A percentile compares a stretch with the other conserved stretches of the same genome.
phyloP scores from a whole-genome alignment of 768 basidiomycete species.

The Leccinum fibrillosum region DNA sequence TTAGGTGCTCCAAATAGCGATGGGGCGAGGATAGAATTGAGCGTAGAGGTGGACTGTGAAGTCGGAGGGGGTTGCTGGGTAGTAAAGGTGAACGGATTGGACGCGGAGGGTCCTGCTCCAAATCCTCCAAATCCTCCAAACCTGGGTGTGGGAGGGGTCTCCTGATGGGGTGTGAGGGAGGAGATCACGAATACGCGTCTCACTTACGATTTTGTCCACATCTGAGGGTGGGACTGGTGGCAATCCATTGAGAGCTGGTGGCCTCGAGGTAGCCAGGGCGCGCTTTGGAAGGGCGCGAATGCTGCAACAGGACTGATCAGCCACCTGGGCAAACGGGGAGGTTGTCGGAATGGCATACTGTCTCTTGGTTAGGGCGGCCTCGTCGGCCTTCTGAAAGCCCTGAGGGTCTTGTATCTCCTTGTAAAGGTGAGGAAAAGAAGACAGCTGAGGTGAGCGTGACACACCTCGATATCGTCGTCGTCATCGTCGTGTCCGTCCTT shows the following conservation, averaged over 20 bases:
- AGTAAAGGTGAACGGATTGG: slow-evolving; percentile 41
- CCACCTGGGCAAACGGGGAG: background rate
- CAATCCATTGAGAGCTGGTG: slow-evolving; percentile 23
- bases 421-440: slow-evolving; percentile 5
- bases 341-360: slow-evolving; percentile 41
- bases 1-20: slow-evolving; percentile 1
- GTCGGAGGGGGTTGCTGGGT: slow-evolving; percentile 22
- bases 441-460: background rate
- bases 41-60: slow-evolving; percentile 12
- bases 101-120: slow-evolving; percentile 32
- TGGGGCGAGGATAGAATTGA: slow-evolving; percentile 25
- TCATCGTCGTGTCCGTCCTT: slow-evolving; percentile 47
- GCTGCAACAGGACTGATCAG: slow-evolving; percentile 34
- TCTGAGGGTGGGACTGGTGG: slow-evolving; percentile 25
- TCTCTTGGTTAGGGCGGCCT: slow-evolving; percentile 50
- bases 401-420: slow-evolving; percentile 42
- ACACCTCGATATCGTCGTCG: slow-evolving; percentile 35
- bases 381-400: slow-evolving; percentile 61
- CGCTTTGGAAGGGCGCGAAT: slow-evolving; percentile 66
- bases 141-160: slow-evolving; percentile 37
- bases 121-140: slow-evolving; percentile 55
- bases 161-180: slow-evolving; percentile 19
- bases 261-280: slow-evolving; percentile 23
- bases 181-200: slow-evolving; percentile 13
- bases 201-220: slow-evolving; percentile 24